These are phyloP conservation scores for Fragaria ananassa DNA, from an alignment of 306 rosid genomes.

Conservation along the genomic window DNA sequence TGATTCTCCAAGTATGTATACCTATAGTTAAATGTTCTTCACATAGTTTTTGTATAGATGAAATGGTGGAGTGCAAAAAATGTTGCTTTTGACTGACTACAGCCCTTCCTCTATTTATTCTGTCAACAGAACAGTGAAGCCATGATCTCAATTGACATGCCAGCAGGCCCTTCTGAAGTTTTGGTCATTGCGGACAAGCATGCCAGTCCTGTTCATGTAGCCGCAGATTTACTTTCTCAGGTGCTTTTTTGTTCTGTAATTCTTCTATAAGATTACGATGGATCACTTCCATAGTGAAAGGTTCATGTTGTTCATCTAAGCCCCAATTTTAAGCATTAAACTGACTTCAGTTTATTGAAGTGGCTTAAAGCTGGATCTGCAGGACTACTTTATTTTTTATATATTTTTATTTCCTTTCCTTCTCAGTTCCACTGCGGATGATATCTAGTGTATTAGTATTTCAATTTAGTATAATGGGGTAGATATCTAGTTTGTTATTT, in stretches of 20 bases:
- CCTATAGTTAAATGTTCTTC: slow-evolving; percentile 2
- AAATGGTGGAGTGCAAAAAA: not conserved
- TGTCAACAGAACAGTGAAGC: slow-evolving; percentile 88
- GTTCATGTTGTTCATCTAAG: not conserved
- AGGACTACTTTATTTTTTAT: not conserved
- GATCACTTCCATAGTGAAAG: slow-evolving; percentile 17
- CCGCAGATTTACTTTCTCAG: slow-evolving; percentile 99
- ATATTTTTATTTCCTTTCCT: no score
- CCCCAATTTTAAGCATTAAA: not conserved
- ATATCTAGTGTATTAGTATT: not conserved
- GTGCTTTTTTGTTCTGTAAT: slow-evolving; percentile 32
- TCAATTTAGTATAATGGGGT: no score
- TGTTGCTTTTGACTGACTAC: not conserved
- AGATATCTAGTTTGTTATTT: not conserved
- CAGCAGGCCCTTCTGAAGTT: slow-evolving; percentile 99
- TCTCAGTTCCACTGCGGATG: not conserved
- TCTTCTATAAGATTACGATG: not conserved
- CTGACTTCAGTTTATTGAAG: not conserved
- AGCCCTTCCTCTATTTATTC: not conserved
- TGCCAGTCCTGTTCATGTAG: slow-evolving; percentile 83
- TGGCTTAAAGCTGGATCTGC: not conserved
- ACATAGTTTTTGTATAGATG: not conserved
- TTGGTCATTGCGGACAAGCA: slow-evolving; percentile 88
- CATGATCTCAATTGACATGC: slow-evolving; percentile 98
- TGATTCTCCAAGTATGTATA: slow-evolving; percentile 82